Evolutionary conservation across 306 rosid genomes (phyloP), one percentile per base, ranked within the genome.

Genomic region (Gastrolobium villosum): DNA sequence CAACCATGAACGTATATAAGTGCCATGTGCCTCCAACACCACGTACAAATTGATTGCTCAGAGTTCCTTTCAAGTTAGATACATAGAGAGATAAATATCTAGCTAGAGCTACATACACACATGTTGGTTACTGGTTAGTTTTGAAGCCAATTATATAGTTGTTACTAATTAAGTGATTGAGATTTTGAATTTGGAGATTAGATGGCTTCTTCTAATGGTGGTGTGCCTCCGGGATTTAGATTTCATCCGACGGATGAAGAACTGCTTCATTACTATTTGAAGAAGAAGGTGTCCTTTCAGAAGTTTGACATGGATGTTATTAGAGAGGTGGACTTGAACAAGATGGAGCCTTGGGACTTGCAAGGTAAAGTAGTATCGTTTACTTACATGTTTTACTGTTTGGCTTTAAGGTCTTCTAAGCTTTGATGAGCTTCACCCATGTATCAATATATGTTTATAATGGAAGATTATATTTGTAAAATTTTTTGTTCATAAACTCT

Each of bases 281-380:
- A 88, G 91, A 95, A 91, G 93, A 95, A 95, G 78, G 74, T 93
- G 7, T 83, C 97, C 5, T 91, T 91, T 74, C 96, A 95, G 45
- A 95, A 95, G 86, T 89, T 95, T 74, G 98, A 95, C 69, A 92
- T 95, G 98, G 99, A 92, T 65, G 99, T 95, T 63, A 86, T 95
- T 35, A 71, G 98, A 79, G 99, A 95, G 86, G 97, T 95, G 28
- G 99, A 95, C 86, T 86, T 95, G 93, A 95, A 95, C 86, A 93
- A 91, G 94, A 87, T 93, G 87, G 99, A 95, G 64, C 99, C 99
- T 45, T 95, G 99, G 99, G 98, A 95, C 43, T 84, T 95, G 86
- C 99, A 95, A 92, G 99, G 99, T 94, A 82, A 41, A 15, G 2
- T 68, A 15, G 2, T 68, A 5, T 14, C 20, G 1, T 26, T 40